Percentiles rank a stretch among this genome's conserved stretches.
Conservation (phyloP, 345 rosid species). For the Anastatica hierochuntica region DNA sequence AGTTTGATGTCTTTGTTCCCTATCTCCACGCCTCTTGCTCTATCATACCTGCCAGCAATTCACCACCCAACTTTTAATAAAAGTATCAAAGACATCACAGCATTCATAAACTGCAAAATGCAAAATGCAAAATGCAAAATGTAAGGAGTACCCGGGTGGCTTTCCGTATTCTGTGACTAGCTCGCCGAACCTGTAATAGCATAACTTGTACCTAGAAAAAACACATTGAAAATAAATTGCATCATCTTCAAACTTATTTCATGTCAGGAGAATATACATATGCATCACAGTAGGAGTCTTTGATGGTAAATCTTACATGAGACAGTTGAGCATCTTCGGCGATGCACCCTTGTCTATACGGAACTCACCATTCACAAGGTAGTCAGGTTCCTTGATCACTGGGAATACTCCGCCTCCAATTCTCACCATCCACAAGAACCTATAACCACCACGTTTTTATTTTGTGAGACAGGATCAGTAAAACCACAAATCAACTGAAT, state of each 20-base stretch:
- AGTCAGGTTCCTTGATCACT: slow-evolving; percentile 93
- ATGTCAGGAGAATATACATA: neutral
- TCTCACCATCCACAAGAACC: slow-evolving; percentile 99
- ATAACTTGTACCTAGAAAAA: slow-evolving; percentile 75
- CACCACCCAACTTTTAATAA: too few relatives aligned
- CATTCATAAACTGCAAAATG: too few relatives aligned
- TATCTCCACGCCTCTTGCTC: slow-evolving; percentile 96
- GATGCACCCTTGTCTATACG: slow-evolving; percentile 99
- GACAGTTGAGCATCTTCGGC: slow-evolving; percentile 97
- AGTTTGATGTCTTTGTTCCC: slow-evolving; percentile 93
- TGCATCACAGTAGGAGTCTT: neutral
- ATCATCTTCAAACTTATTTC: too few relatives aligned
- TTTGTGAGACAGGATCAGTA: neutral
- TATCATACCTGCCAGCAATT: slow-evolving; percentile 61
- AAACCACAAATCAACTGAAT: slow-evolving; percentile 2
- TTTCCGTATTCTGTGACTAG: slow-evolving; percentile 81
- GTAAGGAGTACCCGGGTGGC: slow-evolving; percentile 96
- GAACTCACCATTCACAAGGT: slow-evolving; percentile 95
- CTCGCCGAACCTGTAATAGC: slow-evolving; percentile 95
- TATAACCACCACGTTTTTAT: slow-evolving; percentile 12
- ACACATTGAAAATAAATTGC: slow-evolving; percentile 3
- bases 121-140: too few relatives aligned
- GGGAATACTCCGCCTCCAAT: slow-evolving; percentile 99
- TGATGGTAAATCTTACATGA: slow-evolving; percentile 64
- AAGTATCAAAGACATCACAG: too few relatives aligned